These are phyloP conservation scores for Boletellus emodensis DNA, from an alignment of 768 basidiomycete species.

Conservation along the genomic window DNA sequence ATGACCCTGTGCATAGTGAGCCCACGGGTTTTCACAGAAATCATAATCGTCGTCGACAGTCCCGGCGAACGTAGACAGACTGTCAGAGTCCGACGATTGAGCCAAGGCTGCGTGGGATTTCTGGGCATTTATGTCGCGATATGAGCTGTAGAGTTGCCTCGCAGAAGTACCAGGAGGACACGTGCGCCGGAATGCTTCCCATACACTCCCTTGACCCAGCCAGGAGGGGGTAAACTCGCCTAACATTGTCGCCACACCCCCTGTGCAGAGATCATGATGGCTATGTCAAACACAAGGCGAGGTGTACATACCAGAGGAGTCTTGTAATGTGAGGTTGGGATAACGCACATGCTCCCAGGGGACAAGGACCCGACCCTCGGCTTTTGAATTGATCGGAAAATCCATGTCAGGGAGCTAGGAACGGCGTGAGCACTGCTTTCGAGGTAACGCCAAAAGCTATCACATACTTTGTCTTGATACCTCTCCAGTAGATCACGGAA, in stretches of 20 bases:
- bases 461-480: slow-evolving; percentile 59
- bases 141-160: slow-evolving; percentile 76
- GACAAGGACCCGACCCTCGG: slow-evolving; percentile 89
- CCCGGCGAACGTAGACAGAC: slow-evolving; percentile 62
- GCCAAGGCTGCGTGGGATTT: slow-evolving; percentile 27
- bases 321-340: slow-evolving; percentile 60
- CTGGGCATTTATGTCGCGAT: slow-evolving; percentile 46
- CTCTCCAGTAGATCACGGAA: slow-evolving; percentile 72
- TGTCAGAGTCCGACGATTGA: slow-evolving; percentile 30
- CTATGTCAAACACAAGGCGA: background rate
- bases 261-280: slow-evolving; percentile 25
- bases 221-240: slow-evolving; percentile 78
- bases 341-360: slow-evolving; percentile 84
- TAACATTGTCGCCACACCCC: slow-evolving; percentile 53
- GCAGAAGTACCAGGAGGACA: slow-evolving; percentile 78
- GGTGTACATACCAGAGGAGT: slow-evolving; percentile 28
- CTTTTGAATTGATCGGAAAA: slow-evolving; percentile 88
- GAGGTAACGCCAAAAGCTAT: background rate
- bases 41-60: slow-evolving; percentile 64
- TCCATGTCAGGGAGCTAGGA: slow-evolving; percentile 87
- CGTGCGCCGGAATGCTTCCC: slow-evolving; percentile 94
- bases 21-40: slow-evolving; percentile 79
- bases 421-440: background rate
- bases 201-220: slow-evolving; percentile 77
- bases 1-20: slow-evolving; percentile 86